Percentiles rank a stretch among this genome's conserved stretches.
phyloP scores from a whole-genome alignment of 2,329 filamentous ascomycete genomes.

The Aureobasidium leucospermi region DNA sequence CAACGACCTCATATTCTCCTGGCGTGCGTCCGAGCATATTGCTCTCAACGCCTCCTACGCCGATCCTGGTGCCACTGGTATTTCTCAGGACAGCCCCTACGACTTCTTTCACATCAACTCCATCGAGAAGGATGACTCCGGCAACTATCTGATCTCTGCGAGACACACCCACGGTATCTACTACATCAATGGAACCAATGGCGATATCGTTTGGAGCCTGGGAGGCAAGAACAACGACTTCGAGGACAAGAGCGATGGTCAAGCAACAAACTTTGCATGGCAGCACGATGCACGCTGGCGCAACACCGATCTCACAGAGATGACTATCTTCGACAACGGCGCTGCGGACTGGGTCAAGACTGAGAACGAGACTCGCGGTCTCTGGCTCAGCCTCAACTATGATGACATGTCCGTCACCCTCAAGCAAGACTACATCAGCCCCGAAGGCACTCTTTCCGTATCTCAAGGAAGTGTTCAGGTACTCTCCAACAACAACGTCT shows the following conservation, averaged over 20 bases:
- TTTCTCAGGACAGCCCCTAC: constrained; percentile 27
- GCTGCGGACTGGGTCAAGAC: constrained; percentile 15
- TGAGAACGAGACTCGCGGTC: constrained; percentile 13
- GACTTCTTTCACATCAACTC: constrained; percentile 50
- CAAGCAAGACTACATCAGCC: constrained; percentile 21
- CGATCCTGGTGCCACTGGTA: constrained; percentile 34
- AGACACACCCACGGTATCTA: constrained; percentile 37
- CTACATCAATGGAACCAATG: constrained; percentile 37
- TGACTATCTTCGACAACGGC: constrained; percentile 21
- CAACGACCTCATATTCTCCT: constrained; percentile 33
- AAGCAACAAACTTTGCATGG: constrained; percentile 42
- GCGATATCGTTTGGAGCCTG: constrained; percentile 44
- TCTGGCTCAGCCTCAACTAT: constrained; percentile 20
- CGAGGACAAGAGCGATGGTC: constrained; percentile 34
- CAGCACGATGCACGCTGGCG: constrained; percentile 47
- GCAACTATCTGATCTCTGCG: constrained; percentile 43
- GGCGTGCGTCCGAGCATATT: constrained; percentile 33
- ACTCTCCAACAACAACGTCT: constrained; percentile 44
- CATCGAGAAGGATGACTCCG: constrained; percentile 41
- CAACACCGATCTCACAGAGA: constrained; percentile 11
- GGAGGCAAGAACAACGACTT: constrained; percentile 42
- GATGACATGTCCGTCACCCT: constrained; percentile 24
- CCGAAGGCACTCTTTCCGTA: constrained; percentile 33
- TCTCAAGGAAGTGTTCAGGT: constrained; percentile 48
- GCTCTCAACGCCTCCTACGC: constrained; percentile 23